Evolutionary conservation across 2,329 filamentous ascomycete genomes (phyloP).

Genomic region (Rutstroemia sp.): DNA sequence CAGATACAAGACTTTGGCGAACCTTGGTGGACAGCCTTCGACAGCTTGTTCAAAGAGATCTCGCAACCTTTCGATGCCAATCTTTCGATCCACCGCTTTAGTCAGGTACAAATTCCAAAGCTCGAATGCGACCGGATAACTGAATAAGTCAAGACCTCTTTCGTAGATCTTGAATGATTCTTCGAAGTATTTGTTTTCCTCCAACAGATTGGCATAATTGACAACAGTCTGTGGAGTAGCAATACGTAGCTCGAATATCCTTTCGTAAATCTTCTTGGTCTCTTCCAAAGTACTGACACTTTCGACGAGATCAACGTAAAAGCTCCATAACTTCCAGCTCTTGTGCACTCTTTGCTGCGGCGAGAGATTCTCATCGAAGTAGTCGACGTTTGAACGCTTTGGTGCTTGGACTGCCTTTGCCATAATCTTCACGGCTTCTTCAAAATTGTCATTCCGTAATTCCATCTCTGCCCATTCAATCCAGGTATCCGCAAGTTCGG

Average conservation of each 20-base stretch:
- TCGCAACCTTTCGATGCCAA: conserved; percentile 85
- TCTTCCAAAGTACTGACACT: conserved; percentile 87
- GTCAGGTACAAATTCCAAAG: conserved; percentile 97
- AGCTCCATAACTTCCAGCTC: conserved; percentile 99
- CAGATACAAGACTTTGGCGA: conserved; percentile 90
- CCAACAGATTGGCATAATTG: conserved; percentile 93
- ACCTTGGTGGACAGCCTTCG: conserved; percentile 89
- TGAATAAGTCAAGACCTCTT: conserved; percentile 94
- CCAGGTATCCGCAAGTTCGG: conserved; percentile 96
- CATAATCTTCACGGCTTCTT: conserved; percentile 92
- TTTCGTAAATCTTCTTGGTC: conserved; percentile 88
- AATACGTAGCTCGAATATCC: conserved; percentile 96
- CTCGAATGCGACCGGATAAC: conserved; percentile 95
- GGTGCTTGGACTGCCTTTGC: conserved; percentile 95
- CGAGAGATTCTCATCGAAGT: conserved; percentile 90
- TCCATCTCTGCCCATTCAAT: conserved; percentile 99
- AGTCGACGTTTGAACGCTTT: conserved; percentile 96
- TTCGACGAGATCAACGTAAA: conserved; percentile 96
- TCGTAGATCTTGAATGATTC: conserved; percentile 98
- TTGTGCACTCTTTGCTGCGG: conserved; percentile 97
- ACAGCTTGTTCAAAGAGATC: conserved; percentile 97
- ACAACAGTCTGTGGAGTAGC: conserved; percentile 97
- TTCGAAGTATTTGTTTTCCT: conserved; percentile 92
- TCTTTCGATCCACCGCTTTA: conserved; percentile 93
- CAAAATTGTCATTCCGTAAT: conserved; percentile 89